Evolutionary conservation across 345 rosid species (phyloP), one percentile per base, ranked within the genome.

Genomic region (Moricandia arvensis): DNA sequence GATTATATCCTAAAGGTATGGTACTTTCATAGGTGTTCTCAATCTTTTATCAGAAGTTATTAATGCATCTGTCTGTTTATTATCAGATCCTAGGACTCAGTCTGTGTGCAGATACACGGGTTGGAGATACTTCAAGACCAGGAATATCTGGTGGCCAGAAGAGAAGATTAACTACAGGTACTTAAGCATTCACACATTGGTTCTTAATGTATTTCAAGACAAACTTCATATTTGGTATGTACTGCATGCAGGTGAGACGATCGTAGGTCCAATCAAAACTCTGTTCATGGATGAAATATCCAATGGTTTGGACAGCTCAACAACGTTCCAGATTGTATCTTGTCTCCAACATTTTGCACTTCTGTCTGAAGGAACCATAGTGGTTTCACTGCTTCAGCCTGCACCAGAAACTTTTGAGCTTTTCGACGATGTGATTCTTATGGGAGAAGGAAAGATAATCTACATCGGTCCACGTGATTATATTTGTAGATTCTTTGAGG

Each of bases 331-430:
- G 75, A 86, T 85, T 21, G 82, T 83, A 12, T 66, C 86, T 47
- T 85, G 74, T 45, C 81, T 88, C 47, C 83, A 78, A 78, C 92
- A 86, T 8, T 75, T 79, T 21, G 83, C 85, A 12, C 84, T 78
- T 75, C 77, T 86, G 67, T 64, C 81, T 6, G 78, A 75, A 49
- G 79, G 57, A 61, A 85, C 90, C 33, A 83, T 80, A 26, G 21
- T 88, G 30, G 61, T 86, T 75, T 86, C 90, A 8, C 90, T 88
- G 61, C 93, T 88, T 75, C 93, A 88, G 58, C 89, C 89, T 34
- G 83, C 88, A 63, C 87, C 89, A 0, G 93, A 86, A 59, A 88
- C 85, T 0, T 88, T 82, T 58, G 82, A 88, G 74, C 84, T 86
- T 12, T 86, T 86, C 2, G 87, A 88, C 47, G 87, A 88, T 76